Evolutionary conservation across 2,329 filamentous ascomycete genomes (phyloP).

Genomic region (Apiospora aurea): DNA sequence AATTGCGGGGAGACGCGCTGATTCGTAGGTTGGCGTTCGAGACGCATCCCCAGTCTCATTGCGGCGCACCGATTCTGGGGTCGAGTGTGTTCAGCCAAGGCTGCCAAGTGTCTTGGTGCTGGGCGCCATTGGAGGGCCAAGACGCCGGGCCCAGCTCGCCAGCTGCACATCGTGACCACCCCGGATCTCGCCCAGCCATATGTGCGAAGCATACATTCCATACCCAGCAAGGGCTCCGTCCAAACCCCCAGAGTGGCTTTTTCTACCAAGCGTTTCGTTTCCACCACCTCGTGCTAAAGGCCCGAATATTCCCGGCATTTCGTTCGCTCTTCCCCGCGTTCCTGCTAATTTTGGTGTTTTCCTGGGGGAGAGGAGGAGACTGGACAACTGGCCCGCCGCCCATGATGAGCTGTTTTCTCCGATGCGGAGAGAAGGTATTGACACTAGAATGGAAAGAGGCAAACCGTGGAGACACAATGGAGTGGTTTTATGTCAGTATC

Average conservation of each 20-base stretch:
- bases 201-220: background rate
- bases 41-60: background rate
- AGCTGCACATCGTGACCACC: background rate
- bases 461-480: background rate
- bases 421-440: background rate
- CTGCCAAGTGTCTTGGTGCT: constrained; percentile 22
- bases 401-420: background rate
- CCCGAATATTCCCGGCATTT: constrained; percentile 23
- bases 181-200: constrained; percentile 3
- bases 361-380: background rate
- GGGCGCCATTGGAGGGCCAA: constrained; percentile 23
- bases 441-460: background rate
- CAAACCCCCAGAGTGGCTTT: background rate
- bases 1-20: background rate
- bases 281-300: constrained; percentile 26
- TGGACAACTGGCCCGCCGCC: background rate
- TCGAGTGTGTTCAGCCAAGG: constrained; percentile 14
- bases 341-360: background rate
- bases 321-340: constrained; percentile 4
- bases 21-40: constrained; percentile 6
- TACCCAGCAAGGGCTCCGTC: background rate
- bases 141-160: background rate
- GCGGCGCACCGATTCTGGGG: background rate
- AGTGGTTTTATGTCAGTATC: constrained; percentile 15
- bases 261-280: constrained; percentile 27